Conservation (phyloP, 2,329 filamentous ascomycete genomes). For the Lecanicillium sp. region DNA sequence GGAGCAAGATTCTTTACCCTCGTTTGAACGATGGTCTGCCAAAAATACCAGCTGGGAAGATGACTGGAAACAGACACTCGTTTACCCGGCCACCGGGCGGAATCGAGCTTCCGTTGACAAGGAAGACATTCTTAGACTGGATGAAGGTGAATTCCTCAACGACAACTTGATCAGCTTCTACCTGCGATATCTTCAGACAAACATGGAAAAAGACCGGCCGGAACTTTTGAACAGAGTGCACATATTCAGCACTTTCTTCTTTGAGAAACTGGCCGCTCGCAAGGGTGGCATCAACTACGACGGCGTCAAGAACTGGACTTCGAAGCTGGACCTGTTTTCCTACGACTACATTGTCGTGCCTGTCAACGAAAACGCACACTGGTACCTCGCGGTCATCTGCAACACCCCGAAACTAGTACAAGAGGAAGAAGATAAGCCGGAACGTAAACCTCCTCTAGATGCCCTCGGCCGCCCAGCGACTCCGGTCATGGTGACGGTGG, state of each 20-base stretch:
- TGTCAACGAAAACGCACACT: constrained; percentile 81
- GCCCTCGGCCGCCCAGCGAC: constrained; percentile 11
- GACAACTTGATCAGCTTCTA: constrained; percentile 91
- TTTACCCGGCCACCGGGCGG: constrained; percentile 53
- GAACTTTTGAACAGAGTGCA: constrained; percentile 62
- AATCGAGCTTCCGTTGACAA: constrained; percentile 61
- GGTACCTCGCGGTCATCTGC: constrained; percentile 94
- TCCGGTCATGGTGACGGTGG: constrained; percentile 16
- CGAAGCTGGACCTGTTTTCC: constrained; percentile 73
- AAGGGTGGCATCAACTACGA: constrained; percentile 71
- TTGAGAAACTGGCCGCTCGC: constrained; percentile 58
- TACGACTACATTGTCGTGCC: constrained; percentile 90
- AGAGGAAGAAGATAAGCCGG: constrained; percentile 16
- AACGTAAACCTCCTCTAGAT: constrained; percentile 6
- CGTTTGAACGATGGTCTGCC: constrained; percentile 41
- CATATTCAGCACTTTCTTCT: constrained; percentile 93
- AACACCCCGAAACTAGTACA: constrained; percentile 59
- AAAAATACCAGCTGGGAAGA: constrained; percentile 45
- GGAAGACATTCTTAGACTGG: constrained; percentile 68
- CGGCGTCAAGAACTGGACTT: constrained; percentile 81
- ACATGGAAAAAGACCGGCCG: constrained; percentile 48
- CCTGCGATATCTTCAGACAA: constrained; percentile 63
- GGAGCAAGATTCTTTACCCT: constrained; percentile 10
- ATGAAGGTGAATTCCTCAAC: constrained; percentile 83
- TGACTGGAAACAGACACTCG: constrained; percentile 52